These are phyloP conservation scores for Inga laurina DNA, from an alignment of 306 rosid genomes.

Conservation along the genomic window DNA sequence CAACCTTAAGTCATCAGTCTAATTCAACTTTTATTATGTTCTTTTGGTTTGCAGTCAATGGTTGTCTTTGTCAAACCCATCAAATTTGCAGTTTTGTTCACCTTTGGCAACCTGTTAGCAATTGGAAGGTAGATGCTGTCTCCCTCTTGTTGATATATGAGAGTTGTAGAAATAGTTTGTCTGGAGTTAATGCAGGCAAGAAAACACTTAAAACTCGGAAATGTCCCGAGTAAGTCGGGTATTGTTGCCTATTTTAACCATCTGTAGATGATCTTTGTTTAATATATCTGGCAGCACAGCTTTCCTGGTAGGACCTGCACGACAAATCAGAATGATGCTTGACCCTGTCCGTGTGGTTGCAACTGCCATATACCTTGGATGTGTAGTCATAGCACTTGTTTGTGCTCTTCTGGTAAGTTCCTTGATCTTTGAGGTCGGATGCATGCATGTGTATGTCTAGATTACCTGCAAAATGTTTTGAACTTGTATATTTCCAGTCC, in stretches of 20 bases:
- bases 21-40: constrained; percentile 22
- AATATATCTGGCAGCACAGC: constrained; percentile 81
- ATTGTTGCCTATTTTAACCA: constrained; percentile 18
- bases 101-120: constrained; percentile 87
- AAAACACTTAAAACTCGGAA: neutral
- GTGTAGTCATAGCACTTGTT: constrained; percentile 81
- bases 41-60: constrained; percentile 74
- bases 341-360: constrained; percentile 79
- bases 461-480: constrained; percentile 4
- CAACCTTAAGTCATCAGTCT: constrained; percentile 15
- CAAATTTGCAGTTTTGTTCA: constrained; percentile 83
- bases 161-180: constrained; percentile 18
- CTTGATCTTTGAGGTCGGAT: constrained; percentile 11
- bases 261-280: constrained; percentile 24
- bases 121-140: constrained; percentile 82
- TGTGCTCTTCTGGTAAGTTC: constrained; percentile 85
- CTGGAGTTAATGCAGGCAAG: neutral
- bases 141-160: constrained; percentile 14
- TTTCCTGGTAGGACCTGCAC: constrained; percentile 81
- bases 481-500: constrained; percentile 7
- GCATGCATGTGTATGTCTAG: constrained; percentile 1
- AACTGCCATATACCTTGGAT: constrained; percentile 81
- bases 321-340: constrained; percentile 84
- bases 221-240: neutral
- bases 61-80: constrained; percentile 79